These are phyloP conservation scores for Pyronema domesticum DNA, from an alignment of 495 filamentous ascomycete genomes.

Conservation along the genomic window DNA sequence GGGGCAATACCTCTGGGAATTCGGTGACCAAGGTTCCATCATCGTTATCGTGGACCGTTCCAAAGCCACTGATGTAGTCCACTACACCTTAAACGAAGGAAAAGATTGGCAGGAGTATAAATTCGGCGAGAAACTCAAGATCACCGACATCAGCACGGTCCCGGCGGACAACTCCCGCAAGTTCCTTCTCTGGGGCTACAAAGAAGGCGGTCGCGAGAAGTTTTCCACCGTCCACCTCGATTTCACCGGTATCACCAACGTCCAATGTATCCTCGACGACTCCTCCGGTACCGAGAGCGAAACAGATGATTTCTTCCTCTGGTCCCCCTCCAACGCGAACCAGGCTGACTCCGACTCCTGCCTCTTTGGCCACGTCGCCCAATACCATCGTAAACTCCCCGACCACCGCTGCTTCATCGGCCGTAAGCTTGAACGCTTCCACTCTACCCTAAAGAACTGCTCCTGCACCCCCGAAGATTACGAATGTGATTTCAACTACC, in stretches of 20 bases:
- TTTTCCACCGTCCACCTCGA: slow-evolving; percentile 64
- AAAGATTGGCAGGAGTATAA: slow-evolving; percentile 51
- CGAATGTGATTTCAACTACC: slow-evolving; percentile 96
- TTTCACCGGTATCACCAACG: slow-evolving; percentile 58
- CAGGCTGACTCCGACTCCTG: slow-evolving; percentile 46
- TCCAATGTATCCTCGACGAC: slow-evolving; percentile 35
- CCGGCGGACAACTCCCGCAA: slow-evolving; percentile 76
- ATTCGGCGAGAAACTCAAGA: slow-evolving; percentile 47
- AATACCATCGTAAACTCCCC: slow-evolving; percentile 76
- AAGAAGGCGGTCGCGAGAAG: slow-evolving; percentile 32
- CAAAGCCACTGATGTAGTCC: slow-evolving; percentile 46
- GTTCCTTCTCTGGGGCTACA: slow-evolving; percentile 70
- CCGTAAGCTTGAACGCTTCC: slow-evolving; percentile 44
- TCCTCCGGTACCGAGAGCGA: slow-evolving; percentile 41
- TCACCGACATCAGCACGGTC: slow-evolving; percentile 67
- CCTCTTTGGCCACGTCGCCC: slow-evolving; percentile 75
- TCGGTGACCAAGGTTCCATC: slow-evolving; percentile 81
- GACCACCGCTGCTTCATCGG: slow-evolving; percentile 63
- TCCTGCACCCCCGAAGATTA: slow-evolving; percentile 67
- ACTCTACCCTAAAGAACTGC: slow-evolving; percentile 55
- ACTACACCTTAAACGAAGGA: slow-evolving; percentile 68
- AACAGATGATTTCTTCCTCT: slow-evolving; percentile 64
- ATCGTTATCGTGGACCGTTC: slow-evolving; percentile 60
- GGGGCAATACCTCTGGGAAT: slow-evolving; percentile 79
- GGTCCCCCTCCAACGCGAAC: slow-evolving; percentile 40